Base-by-base conservation (phyloP, 2,329 filamentous ascomycete species). In the Chrysoporthe deuterocubensis region DNA sequence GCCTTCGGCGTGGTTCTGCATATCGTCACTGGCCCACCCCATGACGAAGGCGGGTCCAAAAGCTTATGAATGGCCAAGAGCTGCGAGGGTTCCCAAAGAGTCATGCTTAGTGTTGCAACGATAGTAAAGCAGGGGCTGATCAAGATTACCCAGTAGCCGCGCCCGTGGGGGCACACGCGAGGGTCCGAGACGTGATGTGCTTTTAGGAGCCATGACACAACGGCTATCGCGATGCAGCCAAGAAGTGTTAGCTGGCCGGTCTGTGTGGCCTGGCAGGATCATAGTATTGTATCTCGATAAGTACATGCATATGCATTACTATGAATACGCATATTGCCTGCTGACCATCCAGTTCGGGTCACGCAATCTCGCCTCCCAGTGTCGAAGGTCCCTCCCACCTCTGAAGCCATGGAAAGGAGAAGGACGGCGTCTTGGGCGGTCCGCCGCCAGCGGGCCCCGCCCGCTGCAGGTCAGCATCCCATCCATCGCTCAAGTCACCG, bases 401-500 rank as follows among this genome's bases (percentile, higher is more conserved):
- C 37, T 67, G 66, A 2, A 69, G 65, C 68, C 68, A 69, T 13
- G 68, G 68, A 1, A 69, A 68, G 0, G 66, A 68, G 26, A 68
- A 61, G 7, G 63, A 65, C 2, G 63, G 52, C 11, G 63, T 37
- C 52, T 44, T 46, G 18, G 54, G 26, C 18, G 32, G 59, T n/a
- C 26, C 26, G 6, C 37, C 50, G 1, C 42, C 44, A 52, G 62
- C 21, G 16, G 21, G 43, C 48, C 40, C 0, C 18, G 32, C 59
- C 6, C 42, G 26, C 43, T 11, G 26, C 52, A 37, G 13, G 3
- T 48, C 67, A 5, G 58, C 46, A 18, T 63, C 62, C 65, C 66
- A 67, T 11, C 40, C 13, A 1, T 69, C 68, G 1, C 21, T 40
- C n/a, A 62, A 32, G 4, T 62, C 60, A 1, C 54, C 65, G 2